These are phyloP conservation scores for Ascochyta pisi DNA, from an alignment of 2,329 filamentous ascomycete species.

Conservation along the genomic window DNA sequence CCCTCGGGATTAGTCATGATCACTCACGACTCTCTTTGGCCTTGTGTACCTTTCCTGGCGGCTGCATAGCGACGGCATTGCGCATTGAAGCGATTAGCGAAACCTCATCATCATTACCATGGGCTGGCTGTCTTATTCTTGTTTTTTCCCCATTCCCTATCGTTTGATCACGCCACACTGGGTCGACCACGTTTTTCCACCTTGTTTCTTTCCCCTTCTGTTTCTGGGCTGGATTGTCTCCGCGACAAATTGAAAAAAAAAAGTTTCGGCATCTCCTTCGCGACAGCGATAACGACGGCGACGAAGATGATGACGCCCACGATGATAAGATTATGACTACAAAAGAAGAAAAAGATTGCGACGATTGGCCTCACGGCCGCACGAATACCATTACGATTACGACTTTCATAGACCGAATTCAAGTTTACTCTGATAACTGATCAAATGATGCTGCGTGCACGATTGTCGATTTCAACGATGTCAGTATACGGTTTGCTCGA, in stretches of 20 bases:
- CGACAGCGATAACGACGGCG: neutral
- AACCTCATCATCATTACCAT: constrained; percentile 11
- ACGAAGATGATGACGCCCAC: constrained; percentile 1
- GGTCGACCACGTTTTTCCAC: neutral
- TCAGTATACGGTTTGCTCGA: no score
- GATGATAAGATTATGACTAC: constrained; percentile 4
- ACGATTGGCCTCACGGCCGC: constrained; percentile 14
- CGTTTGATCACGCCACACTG: neutral
- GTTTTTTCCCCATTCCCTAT: neutral
- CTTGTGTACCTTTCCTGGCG: constrained; percentile 22
- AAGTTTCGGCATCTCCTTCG: constrained; percentile 13
- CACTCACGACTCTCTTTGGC: constrained; percentile 30
- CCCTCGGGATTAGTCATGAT: neutral
- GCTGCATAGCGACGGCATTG: constrained; percentile 48
- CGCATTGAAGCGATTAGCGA: constrained; percentile 47
- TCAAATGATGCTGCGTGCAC: neutral
- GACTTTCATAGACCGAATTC: constrained; percentile 15
- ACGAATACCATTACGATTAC: constrained; percentile 17
- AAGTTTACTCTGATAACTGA: neutral
- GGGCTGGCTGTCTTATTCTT: constrained; percentile 22
- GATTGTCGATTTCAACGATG: neutral
- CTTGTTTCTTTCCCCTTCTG: neutral
- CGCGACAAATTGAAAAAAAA: constrained; percentile 16
- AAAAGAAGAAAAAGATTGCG: constrained; percentile 25
- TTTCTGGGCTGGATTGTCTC: constrained; percentile 26